Percentiles rank a stretch among this genome's conserved stretches.
phyloP scores from a whole-genome alignment of 306 rosid species.

The Quillaja saponaria region DNA sequence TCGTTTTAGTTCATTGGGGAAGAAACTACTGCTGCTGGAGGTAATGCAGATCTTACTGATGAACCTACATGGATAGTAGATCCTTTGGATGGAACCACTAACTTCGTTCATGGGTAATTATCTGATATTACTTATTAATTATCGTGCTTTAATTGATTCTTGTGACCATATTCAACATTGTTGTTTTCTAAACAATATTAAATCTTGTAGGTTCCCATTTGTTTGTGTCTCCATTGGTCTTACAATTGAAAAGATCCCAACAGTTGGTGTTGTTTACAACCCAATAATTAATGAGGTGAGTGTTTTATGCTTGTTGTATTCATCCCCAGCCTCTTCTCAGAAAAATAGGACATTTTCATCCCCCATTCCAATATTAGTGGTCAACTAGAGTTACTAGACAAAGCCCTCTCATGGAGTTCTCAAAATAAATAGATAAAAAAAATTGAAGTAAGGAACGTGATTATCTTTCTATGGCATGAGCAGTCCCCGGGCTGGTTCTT shows the following conservation, averaged over 20 bases:
- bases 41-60: constrained; percentile 83
- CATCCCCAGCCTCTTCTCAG: too few species aligned
- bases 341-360: too few species aligned
- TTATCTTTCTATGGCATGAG: background rate
- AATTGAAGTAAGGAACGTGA: constrained; percentile 2
- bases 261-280: constrained; percentile 93
- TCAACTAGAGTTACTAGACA: too few species aligned
- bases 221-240: constrained; percentile 97
- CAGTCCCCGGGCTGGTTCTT: background rate
- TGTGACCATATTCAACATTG: constrained; percentile 9
- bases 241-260: constrained; percentile 77
- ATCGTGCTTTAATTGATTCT: constrained; percentile 27
- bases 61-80: constrained; percentile 98
- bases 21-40: constrained; percentile 91
- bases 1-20: constrained; percentile 83
- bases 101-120: constrained; percentile 90
- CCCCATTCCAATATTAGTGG: too few species aligned
- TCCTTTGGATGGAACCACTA: constrained; percentile 98
- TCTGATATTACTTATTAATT: constrained; percentile 11
- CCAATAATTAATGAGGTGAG: constrained; percentile 89
- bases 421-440: background rate
- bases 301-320: too few species aligned
- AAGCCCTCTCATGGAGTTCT: constrained; percentile 10
- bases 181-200: background rate
- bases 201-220: constrained; percentile 73